Evolutionary conservation across 2,329 filamentous ascomycete species (phyloP).

Genomic region (Zopfia rhizophila): DNA sequence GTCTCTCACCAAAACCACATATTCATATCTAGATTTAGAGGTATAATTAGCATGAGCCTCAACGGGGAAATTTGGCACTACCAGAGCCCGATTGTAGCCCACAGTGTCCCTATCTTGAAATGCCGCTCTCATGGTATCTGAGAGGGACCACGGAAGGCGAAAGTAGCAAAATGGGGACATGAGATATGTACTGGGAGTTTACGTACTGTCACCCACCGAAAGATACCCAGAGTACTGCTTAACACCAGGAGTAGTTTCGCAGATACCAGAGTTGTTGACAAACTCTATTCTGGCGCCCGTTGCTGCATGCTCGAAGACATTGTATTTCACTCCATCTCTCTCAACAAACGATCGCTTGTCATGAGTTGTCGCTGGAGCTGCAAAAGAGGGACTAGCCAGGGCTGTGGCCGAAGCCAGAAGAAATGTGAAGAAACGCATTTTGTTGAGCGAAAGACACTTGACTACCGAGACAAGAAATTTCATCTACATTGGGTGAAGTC

Average conservation of each 20-base stretch:
- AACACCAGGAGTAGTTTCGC: slow-evolving; percentile 63
- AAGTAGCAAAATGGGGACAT: no score
- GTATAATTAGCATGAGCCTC: no score
- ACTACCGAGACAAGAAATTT: not conserved
- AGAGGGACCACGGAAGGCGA: no score
- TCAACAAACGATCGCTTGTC: slow-evolving; percentile 36
- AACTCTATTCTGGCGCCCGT: slow-evolving; percentile 40
- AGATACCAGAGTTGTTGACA: slow-evolving; percentile 56
- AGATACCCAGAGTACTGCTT: slow-evolving; percentile 65
- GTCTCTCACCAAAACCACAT: slow-evolving; percentile 39
- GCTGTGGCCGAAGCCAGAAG: slow-evolving; percentile 24
- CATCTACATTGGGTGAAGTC: slow-evolving; percentile 1
- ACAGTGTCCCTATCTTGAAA: no score
- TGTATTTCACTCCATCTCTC: slow-evolving; percentile 34
- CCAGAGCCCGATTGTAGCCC: no score
- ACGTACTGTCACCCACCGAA: slow-evolving; percentile 60
- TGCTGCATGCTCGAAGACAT: slow-evolving; percentile 42
- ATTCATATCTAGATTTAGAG: no score
- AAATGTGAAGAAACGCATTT: slow-evolving; percentile 27
- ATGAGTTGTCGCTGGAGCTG: slow-evolving; percentile 25
- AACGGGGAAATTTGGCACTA: no score
- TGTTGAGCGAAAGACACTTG: slow-evolving; percentile 5
- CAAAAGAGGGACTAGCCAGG: slow-evolving; percentile 17
- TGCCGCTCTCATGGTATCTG: no score
- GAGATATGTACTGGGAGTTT: no score